These are phyloP conservation scores for Asparagopsis taxiformis DNA, from an alignment of 31 red algal species.

Conservation along the genomic window DNA sequence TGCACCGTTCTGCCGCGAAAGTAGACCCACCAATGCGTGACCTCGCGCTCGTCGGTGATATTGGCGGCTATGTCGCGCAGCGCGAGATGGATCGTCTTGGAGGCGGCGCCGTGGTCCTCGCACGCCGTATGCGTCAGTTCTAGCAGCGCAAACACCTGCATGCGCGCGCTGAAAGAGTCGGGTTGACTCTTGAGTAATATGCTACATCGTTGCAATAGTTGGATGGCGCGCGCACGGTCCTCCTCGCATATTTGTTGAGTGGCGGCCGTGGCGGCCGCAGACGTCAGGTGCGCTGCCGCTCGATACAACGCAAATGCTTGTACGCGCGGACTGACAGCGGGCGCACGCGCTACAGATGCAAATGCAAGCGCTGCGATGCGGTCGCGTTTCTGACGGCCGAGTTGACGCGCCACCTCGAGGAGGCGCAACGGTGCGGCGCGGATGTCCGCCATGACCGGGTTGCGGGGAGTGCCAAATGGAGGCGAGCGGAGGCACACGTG, in stretches of 20 bases:
- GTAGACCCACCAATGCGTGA: slow-evolving; percentile 52
- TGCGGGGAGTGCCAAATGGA: too few relatives aligned
- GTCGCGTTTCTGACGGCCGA: slow-evolving; percentile 5
- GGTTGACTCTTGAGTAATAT: slow-evolving; percentile 18
- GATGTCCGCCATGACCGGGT: too few relatives aligned
- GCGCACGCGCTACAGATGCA: slow-evolving; percentile 7
- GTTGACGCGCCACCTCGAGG: too few relatives aligned
- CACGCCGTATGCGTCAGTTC: slow-evolving; percentile 16
- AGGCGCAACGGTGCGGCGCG: too few relatives aligned
- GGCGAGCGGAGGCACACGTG: too few relatives aligned
- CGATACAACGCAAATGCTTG: slow-evolving; percentile 23
- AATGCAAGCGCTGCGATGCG: slow-evolving; percentile 13
- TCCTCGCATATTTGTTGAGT: background rate
- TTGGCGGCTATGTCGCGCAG: slow-evolving; percentile 8
- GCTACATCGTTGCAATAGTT: slow-evolving; percentile 32
- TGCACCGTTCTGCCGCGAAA: slow-evolving; percentile 26
- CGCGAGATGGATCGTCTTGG: slow-evolving; percentile 25
- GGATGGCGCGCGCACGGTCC: slow-evolving; percentile 21
- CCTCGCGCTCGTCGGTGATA: background rate
- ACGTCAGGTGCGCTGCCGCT: slow-evolving; percentile 17
- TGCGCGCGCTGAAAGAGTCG: slow-evolving; percentile 10
- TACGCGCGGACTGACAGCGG: slow-evolving; percentile 11
- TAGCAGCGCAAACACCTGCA: slow-evolving; percentile 24
- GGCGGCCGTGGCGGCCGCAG: background rate
- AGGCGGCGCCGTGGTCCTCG: slow-evolving; percentile 12